Percentiles rank a stretch among this genome's conserved stretches.
phyloP scores from a whole-genome alignment of 2,329 filamentous ascomycete species.

The Ophiostoma pallidulum region DNA sequence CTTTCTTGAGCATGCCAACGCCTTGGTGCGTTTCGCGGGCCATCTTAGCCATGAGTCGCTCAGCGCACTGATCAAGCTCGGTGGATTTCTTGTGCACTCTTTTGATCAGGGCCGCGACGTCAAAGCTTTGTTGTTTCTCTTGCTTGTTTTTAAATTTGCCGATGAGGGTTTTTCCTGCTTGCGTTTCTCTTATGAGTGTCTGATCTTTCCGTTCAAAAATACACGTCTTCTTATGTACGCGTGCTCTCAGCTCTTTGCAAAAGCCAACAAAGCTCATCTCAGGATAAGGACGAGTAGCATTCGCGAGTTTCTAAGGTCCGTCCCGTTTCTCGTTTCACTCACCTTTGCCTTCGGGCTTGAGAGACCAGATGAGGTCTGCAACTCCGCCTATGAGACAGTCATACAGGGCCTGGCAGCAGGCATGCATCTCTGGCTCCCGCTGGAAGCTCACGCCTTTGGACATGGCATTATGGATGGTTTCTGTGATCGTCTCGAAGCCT shows the following conservation, averaged over 20 bases:
- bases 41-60: conserved; percentile 1
- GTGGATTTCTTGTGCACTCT: conserved; percentile 5
- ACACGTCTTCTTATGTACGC: too few relatives aligned
- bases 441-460: conserved; percentile 4
- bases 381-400: conserved; percentile 5
- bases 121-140: conserved; percentile 1
- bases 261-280: background rate
- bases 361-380: conserved; percentile 6
- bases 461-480: conserved; percentile 8
- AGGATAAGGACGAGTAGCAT: background rate
- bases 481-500: conserved; percentile 10
- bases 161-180: conserved; percentile 3
- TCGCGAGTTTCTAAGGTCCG: too few relatives aligned
- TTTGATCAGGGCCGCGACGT: conserved; percentile 7
- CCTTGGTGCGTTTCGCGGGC: background rate
- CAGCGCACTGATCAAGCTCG: conserved; percentile 9
- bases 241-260: too few relatives aligned
- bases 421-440: conserved; percentile 8
- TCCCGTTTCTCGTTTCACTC: background rate
- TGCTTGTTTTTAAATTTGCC: conserved; percentile 6
- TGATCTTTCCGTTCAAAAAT: too few relatives aligned
- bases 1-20: background rate
- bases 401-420: conserved; percentile 5
- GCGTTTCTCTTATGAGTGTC: background rate
- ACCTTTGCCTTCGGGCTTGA: conserved; percentile 2